Conservation (phyloP, 805 yeast species). For the Cyberlindnera nakhonratchasimensis region DNA sequence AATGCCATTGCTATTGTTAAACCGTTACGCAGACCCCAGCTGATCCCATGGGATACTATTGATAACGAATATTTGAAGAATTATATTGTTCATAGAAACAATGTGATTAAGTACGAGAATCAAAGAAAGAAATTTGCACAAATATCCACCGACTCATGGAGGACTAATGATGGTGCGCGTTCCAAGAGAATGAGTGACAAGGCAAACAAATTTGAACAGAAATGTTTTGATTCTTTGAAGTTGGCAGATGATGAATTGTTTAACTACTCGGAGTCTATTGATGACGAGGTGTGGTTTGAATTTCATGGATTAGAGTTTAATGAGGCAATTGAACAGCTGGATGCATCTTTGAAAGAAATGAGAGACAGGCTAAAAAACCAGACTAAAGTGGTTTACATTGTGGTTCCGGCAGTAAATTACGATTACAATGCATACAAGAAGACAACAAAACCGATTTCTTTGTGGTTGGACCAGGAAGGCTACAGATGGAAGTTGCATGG, state of each 20-base stretch:
- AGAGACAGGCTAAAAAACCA: constrained; percentile 8
- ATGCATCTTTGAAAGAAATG: constrained; percentile 13
- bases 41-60: constrained; percentile 27
- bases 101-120: constrained; percentile 22
- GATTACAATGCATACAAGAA: constrained; percentile 21
- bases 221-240: constrained; percentile 20
- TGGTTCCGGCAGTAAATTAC: constrained; percentile 24
- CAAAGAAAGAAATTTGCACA: constrained; percentile 27
- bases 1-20: constrained; percentile 16
- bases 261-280: constrained; percentile 19
- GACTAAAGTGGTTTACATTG: constrained; percentile 20
- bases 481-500: constrained; percentile 35
- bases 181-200: constrained; percentile 29
- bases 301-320: constrained; percentile 28
- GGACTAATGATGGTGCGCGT: constrained; percentile 23
- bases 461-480: constrained; percentile 36
- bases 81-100: constrained; percentile 16
- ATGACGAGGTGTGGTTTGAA: constrained; percentile 28
- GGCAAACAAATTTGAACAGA: constrained; percentile 23
- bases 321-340: constrained; percentile 28
- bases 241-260: constrained; percentile 28
- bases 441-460: constrained; percentile 27
- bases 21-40: constrained; percentile 23
- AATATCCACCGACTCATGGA: constrained; percentile 28
- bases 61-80: constrained; percentile 14